Evolutionary conservation across 129 eudicot species (phyloP).

Genomic region (Calendula officinalis): DNA sequence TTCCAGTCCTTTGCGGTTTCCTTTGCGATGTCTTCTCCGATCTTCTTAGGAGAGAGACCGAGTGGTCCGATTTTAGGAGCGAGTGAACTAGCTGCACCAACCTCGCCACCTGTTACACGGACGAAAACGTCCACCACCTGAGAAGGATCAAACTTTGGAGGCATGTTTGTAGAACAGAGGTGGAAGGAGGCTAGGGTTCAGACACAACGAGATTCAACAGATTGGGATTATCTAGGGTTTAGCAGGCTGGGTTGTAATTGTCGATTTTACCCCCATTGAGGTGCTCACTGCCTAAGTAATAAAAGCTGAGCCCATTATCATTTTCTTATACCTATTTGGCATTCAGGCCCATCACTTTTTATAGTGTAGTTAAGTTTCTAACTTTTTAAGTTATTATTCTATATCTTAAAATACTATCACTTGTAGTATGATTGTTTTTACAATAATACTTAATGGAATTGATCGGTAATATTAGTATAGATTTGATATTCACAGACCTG

Average conservation of each 20-base stretch:
- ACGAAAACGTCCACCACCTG: slow-evolving; percentile 75
- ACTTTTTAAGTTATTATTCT: too few relatives aligned
- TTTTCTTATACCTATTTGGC: too few relatives aligned
- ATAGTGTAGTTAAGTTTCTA: too few relatives aligned
- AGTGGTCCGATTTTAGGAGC: slow-evolving; percentile 81
- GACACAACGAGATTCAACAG: slow-evolving; percentile 2
- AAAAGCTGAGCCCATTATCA: too few relatives aligned
- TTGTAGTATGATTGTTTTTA: too few relatives aligned
- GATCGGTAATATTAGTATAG: too few relatives aligned
- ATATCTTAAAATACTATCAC: too few relatives aligned
- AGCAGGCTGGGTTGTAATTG: neutral
- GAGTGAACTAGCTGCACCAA: slow-evolving; percentile 70
- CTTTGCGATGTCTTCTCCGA: slow-evolving; percentile 76
- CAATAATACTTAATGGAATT: too few relatives aligned
- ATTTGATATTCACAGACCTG: too few relatives aligned
- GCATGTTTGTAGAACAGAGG: slow-evolving; percentile 34
- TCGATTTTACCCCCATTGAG: too few relatives aligned
- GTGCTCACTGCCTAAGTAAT: too few relatives aligned
- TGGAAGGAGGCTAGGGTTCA: neutral
- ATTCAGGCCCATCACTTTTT: too few relatives aligned
- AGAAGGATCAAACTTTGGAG: slow-evolving; percentile 66
- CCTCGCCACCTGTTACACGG: slow-evolving; percentile 78
- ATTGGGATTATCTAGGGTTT: neutral
- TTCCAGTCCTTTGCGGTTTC: slow-evolving; percentile 87
- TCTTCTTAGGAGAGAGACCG: slow-evolving; percentile 74